Conservation (phyloP, 2,329 filamentous ascomycete species). For the Ceratocystis cubensis region DNA sequence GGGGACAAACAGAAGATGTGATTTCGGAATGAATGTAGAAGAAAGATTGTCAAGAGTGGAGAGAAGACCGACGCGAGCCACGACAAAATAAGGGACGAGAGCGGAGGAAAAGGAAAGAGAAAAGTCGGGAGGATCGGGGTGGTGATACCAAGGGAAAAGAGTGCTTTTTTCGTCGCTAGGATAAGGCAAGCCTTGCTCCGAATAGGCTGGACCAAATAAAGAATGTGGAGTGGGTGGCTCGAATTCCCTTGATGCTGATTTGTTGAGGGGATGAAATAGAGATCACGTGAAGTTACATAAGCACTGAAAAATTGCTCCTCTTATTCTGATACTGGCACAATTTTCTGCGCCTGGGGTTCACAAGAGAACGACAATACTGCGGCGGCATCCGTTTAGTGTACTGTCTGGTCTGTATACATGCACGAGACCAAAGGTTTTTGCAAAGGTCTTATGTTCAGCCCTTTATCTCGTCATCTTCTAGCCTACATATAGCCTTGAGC, state of each 20-base stretch:
- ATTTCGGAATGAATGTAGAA: constrained; percentile 20
- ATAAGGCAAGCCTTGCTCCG: constrained; percentile 13
- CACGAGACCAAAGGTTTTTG: too few species aligned
- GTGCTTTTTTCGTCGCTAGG: constrained; percentile 12
- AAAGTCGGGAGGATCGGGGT: constrained; percentile 20
- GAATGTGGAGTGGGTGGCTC: constrained; percentile 12
- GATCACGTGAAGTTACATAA: constrained; percentile 16
- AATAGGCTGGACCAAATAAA: constrained; percentile 8
- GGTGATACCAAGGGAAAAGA: constrained; percentile 17
- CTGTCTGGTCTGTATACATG: too few species aligned
- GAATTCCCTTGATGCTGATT: constrained; percentile 19
- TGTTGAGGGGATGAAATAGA: background rate
- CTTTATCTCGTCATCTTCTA: too few species aligned
- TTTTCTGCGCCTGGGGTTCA: constrained; percentile 12
- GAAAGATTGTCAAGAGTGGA: constrained; percentile 26
- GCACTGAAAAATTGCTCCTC: background rate
- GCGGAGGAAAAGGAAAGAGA: constrained; percentile 12
- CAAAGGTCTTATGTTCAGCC: too few species aligned
- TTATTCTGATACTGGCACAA: background rate
- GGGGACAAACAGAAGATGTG: constrained; percentile 27
- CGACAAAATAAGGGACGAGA: constrained; percentile 1
- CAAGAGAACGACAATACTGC: too few species aligned
- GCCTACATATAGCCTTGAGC: too few species aligned
- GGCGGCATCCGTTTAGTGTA: too few species aligned
- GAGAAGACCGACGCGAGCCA: constrained; percentile 8